Evolutionary conservation across 192 early-diverging fungal genomes (phyloP), one percentile per base, ranked within the genome.

Genomic region (Coemansia sp.): DNA sequence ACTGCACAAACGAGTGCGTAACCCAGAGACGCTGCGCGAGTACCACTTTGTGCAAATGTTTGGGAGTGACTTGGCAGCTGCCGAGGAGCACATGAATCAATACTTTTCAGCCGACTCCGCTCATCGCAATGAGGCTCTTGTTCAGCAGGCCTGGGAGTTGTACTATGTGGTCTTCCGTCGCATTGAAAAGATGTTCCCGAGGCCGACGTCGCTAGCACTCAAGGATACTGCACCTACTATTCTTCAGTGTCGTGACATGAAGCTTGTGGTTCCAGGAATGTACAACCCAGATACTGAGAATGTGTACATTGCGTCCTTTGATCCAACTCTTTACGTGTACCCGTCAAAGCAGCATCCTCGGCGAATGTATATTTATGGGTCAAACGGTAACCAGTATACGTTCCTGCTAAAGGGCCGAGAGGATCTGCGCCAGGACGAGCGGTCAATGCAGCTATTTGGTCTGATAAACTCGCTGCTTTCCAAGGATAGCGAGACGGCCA

Each of bases 381-480:
- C 85, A 58, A 94, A 98, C 67, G 96, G 97, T 11, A 83, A 84
- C 21, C 90, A 92, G 21, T 97, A 97, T 65, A 88, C 89, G 69
- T 99, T 87, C 64, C 70, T 97, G 55, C 83, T 98, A 49, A 99
- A 99, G 83, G 97, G 93, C 43, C 94, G 95, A 63, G 97, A 99
- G 76, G 97, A 99, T 84, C 72, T 99, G 50, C 90, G 96, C 51
- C 95, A 97, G 75, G 97, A 99, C 69, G 97, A 99, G 82, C 89
- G 97, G 51, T 95, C 96, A 27, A 99, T 99, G 96, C 97, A 99
- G 79, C 69, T 98, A 38, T 99, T 99, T 84, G 96, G 94, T 9
- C 88, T 99, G 27, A 89, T 99, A 39, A 99, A 99, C 74, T 95
- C 94, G 14, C 72, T 98, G 37, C 85, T 99, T 0, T 83, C 80